Evolutionary conservation across 345 rosid species (phyloP), one percentile per base, ranked within the genome.

Genomic region (Euphorbia pulcherrima): DNA sequence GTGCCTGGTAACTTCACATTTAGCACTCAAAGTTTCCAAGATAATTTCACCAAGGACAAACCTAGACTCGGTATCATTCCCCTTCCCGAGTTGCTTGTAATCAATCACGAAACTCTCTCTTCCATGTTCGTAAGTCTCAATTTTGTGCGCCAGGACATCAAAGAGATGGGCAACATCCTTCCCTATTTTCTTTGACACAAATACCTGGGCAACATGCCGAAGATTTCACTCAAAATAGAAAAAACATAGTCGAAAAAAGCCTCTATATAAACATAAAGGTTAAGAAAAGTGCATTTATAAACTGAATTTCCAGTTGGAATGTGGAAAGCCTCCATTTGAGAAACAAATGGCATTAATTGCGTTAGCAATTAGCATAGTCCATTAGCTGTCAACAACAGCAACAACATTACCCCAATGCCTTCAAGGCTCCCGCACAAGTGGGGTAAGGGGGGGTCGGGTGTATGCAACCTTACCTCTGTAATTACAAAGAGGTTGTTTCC

Each of bases 21-120:
- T 82, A 52, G 68, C 82, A 57, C 79, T 62, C 82, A 94, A 66
- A 46, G 97, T 89, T 52, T 83, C 85, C 68, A 89, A 66, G 68
- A 94, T 86, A 77, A 94, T 81, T 83, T 80, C 81, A 26, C 97
- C 99, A 44, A 94, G 77, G 57, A 80, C 91, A 80, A 81, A 84
- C 65, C 92, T 85, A 33, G 83, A 77, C 76, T 94, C 94, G 23
- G 55, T 35, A 55, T 72, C 72, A 72, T 74, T 50, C 50, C 98
- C 98, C 68, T 73, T 83, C 27, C 81, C 86, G 66, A 92, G 96
- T 58, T 74, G 73, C 41, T 26, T 3, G 58, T 85, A 81, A 77
- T 88, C 75, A 52, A 91, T 81, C 57, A 39, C 68, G 23, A 48
- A 68, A 62, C 65, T 71, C 54, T 68, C 60, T 68, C 80, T 84